Evolutionary conservation across 441 rosid species (phyloP).

Genomic region (Mallotus japonicus): DNA sequence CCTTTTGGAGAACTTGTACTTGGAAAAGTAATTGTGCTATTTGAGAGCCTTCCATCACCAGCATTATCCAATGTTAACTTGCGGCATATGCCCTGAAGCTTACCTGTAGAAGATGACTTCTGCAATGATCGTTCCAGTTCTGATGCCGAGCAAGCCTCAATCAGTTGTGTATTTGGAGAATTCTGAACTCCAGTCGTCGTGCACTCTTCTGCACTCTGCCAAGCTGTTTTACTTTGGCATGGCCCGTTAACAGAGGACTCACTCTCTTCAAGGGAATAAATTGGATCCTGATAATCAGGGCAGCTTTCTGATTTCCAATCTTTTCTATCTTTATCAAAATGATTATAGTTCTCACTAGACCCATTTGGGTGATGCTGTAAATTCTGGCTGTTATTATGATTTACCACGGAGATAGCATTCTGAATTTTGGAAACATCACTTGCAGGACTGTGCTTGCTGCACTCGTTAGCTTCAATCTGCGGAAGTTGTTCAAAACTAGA

Average conservation of each 20-base stretch:
- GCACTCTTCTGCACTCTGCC: conserved; percentile 39
- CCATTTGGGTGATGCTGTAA: conserved; percentile 32
- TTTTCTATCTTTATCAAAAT: conserved; percentile 76
- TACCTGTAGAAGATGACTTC: conserved; percentile 68
- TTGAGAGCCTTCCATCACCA: conserved; percentile 46
- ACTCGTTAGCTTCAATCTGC: conserved; percentile 50
- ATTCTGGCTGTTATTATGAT: conserved; percentile 16
- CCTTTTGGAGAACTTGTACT: conserved; percentile 19
- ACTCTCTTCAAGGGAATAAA: conserved; percentile 72
- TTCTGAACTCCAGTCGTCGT: conserved; percentile 28
- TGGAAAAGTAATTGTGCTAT: conserved; percentile 25
- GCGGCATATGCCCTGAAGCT: conserved; percentile 70
- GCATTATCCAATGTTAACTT: conserved; percentile 50
- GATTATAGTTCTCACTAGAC: conserved; percentile 38
- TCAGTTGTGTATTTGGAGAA: conserved; percentile 56
- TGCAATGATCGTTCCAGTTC: conserved; percentile 23
- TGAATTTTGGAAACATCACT: conserved; percentile 54
- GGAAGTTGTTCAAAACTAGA: conserved; percentile 66
- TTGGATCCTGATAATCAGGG: conserved; percentile 80
- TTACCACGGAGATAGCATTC: conserved; percentile 30
- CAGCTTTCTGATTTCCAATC: conserved; percentile 91
- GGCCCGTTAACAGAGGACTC: conserved; percentile 47
- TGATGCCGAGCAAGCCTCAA: conserved; percentile 49
- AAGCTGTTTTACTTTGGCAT: conserved; percentile 39
- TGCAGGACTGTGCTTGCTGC: conserved; percentile 48